Percentiles rank a stretch among this genome's conserved stretches.
Conservation (phyloP, 2,329 filamentous ascomycete species). For the Pseudocercospora pini-densiflorae region DNA sequence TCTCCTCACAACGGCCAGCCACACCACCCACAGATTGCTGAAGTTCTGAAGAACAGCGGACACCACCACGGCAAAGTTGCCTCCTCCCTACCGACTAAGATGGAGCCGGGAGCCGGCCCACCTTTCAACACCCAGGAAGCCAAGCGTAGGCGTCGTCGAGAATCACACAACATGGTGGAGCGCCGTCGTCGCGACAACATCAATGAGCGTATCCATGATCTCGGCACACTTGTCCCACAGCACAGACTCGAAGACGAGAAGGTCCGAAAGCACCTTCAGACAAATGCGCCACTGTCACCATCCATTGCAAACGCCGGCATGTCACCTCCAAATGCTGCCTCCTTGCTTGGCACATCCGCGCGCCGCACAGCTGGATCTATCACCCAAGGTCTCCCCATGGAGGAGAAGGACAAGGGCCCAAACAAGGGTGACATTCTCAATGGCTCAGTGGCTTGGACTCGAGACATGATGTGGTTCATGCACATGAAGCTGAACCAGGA, state of each 20-base stretch:
- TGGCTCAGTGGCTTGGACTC: slow-evolving; percentile 94
- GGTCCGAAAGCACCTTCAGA: slow-evolving; percentile 91
- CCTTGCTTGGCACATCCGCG: slow-evolving; percentile 85
- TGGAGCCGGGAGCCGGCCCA: slow-evolving; percentile 61
- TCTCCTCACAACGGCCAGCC: slow-evolving; percentile 72
- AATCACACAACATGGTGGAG: slow-evolving; percentile 96
- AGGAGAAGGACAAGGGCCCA: slow-evolving; percentile 97
- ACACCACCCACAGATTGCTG: slow-evolving; percentile 77
- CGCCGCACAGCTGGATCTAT: slow-evolving; percentile 73
- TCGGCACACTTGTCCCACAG: slow-evolving; percentile 88
- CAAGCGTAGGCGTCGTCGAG: slow-evolving; percentile 86
- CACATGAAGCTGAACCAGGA: slow-evolving; percentile 88
- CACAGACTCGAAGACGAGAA: slow-evolving; percentile 97
- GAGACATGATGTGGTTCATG: slow-evolving; percentile 97
- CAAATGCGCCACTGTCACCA: slow-evolving; percentile 86
- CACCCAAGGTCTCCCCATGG: slow-evolving; percentile 87
- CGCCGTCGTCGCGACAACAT: slow-evolving; percentile 95
- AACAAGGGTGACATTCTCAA: slow-evolving; percentile 99
- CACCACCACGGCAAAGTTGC: slow-evolving; percentile 51
- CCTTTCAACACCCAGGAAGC: slow-evolving; percentile 82
- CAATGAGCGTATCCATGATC: slow-evolving; percentile 96
- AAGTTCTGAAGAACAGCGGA: slow-evolving; percentile 85
- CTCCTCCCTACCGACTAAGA: slow-evolving; percentile 82
- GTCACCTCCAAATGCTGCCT: slow-evolving; percentile 78
- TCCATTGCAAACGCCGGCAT: slow-evolving; percentile 70